These are phyloP conservation scores for Fusarium liriodendri DNA, from an alignment of 2,329 filamentous ascomycete genomes.

Conservation along the genomic window DNA sequence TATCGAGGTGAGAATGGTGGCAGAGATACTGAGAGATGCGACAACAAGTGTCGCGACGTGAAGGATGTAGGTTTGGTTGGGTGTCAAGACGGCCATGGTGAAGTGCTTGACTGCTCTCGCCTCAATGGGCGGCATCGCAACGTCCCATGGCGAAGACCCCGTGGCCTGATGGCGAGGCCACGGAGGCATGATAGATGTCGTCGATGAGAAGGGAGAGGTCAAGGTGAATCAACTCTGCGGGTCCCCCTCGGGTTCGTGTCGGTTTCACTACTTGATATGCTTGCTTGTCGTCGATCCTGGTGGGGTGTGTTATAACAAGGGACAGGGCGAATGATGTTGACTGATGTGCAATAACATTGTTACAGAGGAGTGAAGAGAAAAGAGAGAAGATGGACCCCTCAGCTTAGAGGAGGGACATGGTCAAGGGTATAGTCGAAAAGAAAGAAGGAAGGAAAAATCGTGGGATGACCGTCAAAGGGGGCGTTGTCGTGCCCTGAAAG, in stretches of 20 bases:
- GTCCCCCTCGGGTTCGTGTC: conserved; percentile 4
- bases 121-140: conserved; percentile 19
- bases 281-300: conserved; percentile 15
- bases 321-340: conserved; percentile 8
- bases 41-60: conserved; percentile 52
- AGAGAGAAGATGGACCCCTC: not conserved
- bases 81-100: conserved; percentile 28
- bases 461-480: not conserved
- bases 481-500: not conserved
- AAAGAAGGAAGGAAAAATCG: not conserved
- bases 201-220: conserved; percentile 3
- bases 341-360: conserved; percentile 16
- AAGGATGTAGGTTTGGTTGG: conserved; percentile 36
- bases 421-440: conserved; percentile 15
- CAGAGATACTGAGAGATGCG: conserved; percentile 65
- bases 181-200: conserved; percentile 30
- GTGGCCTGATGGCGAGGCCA: conserved; percentile 24
- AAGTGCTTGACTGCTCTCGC: conserved; percentile 24
- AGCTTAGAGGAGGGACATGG: conserved; percentile 4
- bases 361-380: not conserved
- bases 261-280: conserved; percentile 7
- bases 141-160: conserved; percentile 23
- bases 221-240: not conserved
- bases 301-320: conserved; percentile 2
- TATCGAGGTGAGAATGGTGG: conserved; percentile 69